Evolutionary conservation across 2,329 filamentous ascomycete species (phyloP).

Genomic region (Neoarthrinium moseri): DNA sequence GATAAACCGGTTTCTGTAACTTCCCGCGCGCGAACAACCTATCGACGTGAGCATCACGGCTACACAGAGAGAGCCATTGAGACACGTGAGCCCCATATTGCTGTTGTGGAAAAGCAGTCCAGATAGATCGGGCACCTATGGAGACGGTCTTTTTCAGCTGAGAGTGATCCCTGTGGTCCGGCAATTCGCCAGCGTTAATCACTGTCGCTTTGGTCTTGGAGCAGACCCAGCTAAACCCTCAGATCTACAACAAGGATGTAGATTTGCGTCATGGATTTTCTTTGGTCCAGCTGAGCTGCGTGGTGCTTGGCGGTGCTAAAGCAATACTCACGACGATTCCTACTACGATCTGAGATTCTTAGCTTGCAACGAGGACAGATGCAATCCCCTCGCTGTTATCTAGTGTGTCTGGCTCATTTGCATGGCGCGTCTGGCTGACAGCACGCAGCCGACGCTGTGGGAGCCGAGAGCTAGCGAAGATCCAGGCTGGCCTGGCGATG

Average conservation of each 20-base stretch:
- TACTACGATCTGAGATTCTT: too few species aligned
- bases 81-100: background rate
- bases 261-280: constrained; percentile 13
- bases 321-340: too few species aligned
- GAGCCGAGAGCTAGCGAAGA: too few species aligned
- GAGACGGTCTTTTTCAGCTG: background rate
- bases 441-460: too few species aligned
- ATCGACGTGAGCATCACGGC: background rate
- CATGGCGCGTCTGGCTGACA: too few species aligned
- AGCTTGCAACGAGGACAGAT: too few species aligned
- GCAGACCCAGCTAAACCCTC: constrained; percentile 1
- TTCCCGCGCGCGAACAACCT: background rate
- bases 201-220: background rate
- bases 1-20: constrained; percentile 10
- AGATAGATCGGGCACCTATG: too few species aligned
- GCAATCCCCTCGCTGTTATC: too few species aligned
- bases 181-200: background rate
- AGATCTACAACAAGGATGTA: constrained; percentile 11
- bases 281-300: too few species aligned
- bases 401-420: too few species aligned
- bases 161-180: background rate
- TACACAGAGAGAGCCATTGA: background rate
- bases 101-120: background rate
- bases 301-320: background rate
- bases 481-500: background rate